Conservation (phyloP, 495 filamentous ascomycete species). For the Lineolata rhizophorae region DNA sequence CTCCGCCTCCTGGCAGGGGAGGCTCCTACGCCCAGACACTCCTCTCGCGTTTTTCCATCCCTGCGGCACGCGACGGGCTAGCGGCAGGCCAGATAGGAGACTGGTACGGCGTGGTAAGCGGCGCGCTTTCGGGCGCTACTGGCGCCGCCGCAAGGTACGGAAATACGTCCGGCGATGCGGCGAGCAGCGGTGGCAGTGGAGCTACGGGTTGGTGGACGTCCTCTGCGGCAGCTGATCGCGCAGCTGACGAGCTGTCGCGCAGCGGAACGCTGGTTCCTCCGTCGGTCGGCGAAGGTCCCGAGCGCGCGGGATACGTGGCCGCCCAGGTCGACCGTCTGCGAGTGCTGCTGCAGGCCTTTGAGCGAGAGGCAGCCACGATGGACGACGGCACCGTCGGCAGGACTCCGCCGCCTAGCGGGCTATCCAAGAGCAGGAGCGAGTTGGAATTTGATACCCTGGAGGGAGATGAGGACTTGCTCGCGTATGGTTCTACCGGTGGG, state of each 20-base stretch:
- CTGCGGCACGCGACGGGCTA: conserved; percentile 27
- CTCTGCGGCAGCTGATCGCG: conserved; percentile 24
- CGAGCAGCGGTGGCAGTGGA: too few relatives aligned
- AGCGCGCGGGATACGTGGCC: conserved; percentile 46
- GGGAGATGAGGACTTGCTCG: conserved; percentile 41
- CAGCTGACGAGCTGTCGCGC: conserved; percentile 28
- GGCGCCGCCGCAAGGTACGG: too few relatives aligned
- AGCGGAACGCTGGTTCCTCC: conserved; percentile 47
- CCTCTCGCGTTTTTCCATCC: conserved; percentile 69
- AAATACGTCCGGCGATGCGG: too few relatives aligned
- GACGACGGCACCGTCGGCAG: conserved; percentile 14
- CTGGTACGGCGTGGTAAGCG: conserved; percentile 54
- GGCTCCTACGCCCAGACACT: conserved; percentile 53
- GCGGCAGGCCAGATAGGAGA: conserved; percentile 30
- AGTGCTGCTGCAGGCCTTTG: conserved; percentile 48
- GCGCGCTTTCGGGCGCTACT: conserved; percentile 34
- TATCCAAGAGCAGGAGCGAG: conserved; percentile 53
- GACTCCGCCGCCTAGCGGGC: conserved; percentile 11
- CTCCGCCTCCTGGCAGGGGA: conserved; percentile 27
- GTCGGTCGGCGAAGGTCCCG: conserved; percentile 29
- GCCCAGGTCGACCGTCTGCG: conserved; percentile 52
- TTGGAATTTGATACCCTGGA: conserved; percentile 70
- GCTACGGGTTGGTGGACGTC: too few relatives aligned
- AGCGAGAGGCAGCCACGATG: conserved; percentile 40
- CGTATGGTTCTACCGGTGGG: conserved; percentile 13